Percentiles rank a stretch among this genome's conserved stretches.
phyloP scores from a whole-genome alignment of 2,329 filamentous ascomycete genomes.

The Scopulariopsis brevicaulis region DNA sequence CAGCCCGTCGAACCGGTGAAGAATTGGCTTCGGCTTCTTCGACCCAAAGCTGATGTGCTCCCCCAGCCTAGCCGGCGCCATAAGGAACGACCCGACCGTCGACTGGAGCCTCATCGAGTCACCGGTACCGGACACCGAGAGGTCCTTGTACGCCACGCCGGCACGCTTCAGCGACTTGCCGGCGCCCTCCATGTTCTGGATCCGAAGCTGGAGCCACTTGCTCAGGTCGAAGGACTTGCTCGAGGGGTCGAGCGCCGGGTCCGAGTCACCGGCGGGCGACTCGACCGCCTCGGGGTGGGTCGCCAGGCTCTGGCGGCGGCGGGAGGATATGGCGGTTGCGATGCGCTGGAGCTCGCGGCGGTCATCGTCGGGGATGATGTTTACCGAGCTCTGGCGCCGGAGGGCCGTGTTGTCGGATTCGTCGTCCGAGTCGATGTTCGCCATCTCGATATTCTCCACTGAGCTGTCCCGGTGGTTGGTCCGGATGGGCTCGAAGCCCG shows the following conservation, averaged over 20 bases:
- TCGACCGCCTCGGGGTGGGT: neutral
- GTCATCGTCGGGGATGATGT: neutral
- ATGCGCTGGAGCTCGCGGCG: neutral
- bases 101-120: constrained; percentile 57
- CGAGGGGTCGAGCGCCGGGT: constrained; percentile 23
- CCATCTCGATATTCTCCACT: too few species aligned
- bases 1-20: constrained; percentile 53
- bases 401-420: neutral
- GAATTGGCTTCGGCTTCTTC: constrained; percentile 44
- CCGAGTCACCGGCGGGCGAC: constrained; percentile 15
- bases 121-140: constrained; percentile 57
- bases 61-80: constrained; percentile 43
- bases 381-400: neutral
- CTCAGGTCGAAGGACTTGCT: constrained; percentile 26
- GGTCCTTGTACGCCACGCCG: constrained; percentile 52
- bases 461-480: too few species aligned
- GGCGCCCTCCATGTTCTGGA: constrained; percentile 36
- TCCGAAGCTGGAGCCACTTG: constrained; percentile 27
- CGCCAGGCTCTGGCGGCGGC: neutral
- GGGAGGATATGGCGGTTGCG: neutral
- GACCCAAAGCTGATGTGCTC: constrained; percentile 37
- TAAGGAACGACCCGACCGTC: constrained; percentile 48
- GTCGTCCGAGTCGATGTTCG: too few species aligned
- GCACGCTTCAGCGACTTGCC: constrained; percentile 40
- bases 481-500: too few species aligned